Percentiles rank a stretch among this genome's conserved stretches.
Conservation (phyloP, 2,329 filamentous ascomycete species). For the Phyllosticta citriasiana region DNA sequence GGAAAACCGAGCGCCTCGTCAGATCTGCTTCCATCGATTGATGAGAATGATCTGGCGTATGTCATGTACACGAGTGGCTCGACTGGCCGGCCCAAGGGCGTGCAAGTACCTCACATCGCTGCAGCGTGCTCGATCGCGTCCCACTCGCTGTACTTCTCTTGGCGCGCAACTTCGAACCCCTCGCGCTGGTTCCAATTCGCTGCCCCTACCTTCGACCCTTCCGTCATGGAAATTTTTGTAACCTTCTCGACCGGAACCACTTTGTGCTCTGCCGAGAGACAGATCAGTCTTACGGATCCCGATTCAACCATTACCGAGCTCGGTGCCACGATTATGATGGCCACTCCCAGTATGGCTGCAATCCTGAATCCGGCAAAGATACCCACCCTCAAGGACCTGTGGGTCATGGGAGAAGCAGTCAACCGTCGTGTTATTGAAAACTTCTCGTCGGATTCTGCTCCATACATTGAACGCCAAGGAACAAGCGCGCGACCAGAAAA, state of each 20-base stretch:
- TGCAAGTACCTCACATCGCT: conserved; percentile 7
- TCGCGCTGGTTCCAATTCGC: conserved; percentile 70
- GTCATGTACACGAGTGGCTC: conserved; percentile 11
- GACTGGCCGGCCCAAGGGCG: conserved; percentile 9
- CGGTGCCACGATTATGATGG: conserved; percentile 65
- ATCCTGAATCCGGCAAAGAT: conserved; percentile 58
- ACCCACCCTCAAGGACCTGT: conserved; percentile 61
- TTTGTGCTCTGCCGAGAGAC: conserved; percentile 65
- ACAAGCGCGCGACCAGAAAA: conserved; percentile 21
- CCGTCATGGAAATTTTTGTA: conserved; percentile 85
- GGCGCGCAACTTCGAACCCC: conserved; percentile 34
- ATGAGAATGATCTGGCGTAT: conserved; percentile 9
- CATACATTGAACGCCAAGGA: conserved; percentile 56
- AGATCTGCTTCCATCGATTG: not conserved
- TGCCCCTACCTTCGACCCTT: conserved; percentile 77
- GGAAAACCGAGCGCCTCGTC: conserved; percentile 17
- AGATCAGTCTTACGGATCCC: conserved; percentile 63
- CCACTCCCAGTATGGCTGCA: conserved; percentile 77
- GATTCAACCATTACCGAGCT: conserved; percentile 56
- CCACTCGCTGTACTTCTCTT: conserved; percentile 46
- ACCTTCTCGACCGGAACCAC: conserved; percentile 70
- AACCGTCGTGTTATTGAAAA: conserved; percentile 38
- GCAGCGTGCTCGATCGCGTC: conserved; percentile 31
- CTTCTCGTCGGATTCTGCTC: conserved; percentile 19
- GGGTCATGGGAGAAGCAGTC: conserved; percentile 73